phyloP scores from a whole-genome alignment of 1,284 basidiomycete genomes.

The Phenoliferia sp. region DNA sequence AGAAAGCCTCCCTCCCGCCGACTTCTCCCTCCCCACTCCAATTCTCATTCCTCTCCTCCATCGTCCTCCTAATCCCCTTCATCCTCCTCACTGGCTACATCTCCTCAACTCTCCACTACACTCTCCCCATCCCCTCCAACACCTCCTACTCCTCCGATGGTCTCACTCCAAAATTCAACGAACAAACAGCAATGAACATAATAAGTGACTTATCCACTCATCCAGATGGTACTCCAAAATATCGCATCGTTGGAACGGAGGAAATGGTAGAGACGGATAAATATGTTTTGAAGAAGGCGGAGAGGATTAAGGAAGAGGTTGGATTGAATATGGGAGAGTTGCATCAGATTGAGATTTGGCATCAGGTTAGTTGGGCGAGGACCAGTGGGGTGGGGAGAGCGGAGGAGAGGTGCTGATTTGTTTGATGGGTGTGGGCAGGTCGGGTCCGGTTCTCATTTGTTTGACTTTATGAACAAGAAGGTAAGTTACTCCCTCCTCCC shows the following conservation, averaged over 20 bases:
- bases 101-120: constrained; percentile 22
- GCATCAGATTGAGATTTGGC: constrained; percentile 79
- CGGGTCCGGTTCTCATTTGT: constrained; percentile 1
- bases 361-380: constrained; percentile 60
- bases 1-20: neutral
- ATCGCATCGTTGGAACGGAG: constrained; percentile 82
- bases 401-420: constrained; percentile 35
- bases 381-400: neutral
- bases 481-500: constrained; percentile 48
- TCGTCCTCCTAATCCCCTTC: constrained; percentile 8
- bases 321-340: constrained; percentile 50
- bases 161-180: constrained; percentile 16
- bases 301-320: constrained; percentile 53
- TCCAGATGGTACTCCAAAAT: constrained; percentile 47
- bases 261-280: constrained; percentile 81
- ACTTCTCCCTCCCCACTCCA: too few relatives aligned
- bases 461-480: constrained; percentile 37
- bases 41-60: neutral
- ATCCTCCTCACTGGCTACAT: constrained; percentile 7
- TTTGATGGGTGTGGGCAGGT: neutral
- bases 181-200: constrained; percentile 21
- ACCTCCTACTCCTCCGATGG: neutral
- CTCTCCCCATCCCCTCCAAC: constrained; percentile 14
- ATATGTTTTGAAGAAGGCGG: constrained; percentile 70
- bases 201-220: constrained; percentile 25